phyloP scores from a whole-genome alignment of 1,284 basidiomycete species.

The Cryptococcus amylolentus region DNA sequence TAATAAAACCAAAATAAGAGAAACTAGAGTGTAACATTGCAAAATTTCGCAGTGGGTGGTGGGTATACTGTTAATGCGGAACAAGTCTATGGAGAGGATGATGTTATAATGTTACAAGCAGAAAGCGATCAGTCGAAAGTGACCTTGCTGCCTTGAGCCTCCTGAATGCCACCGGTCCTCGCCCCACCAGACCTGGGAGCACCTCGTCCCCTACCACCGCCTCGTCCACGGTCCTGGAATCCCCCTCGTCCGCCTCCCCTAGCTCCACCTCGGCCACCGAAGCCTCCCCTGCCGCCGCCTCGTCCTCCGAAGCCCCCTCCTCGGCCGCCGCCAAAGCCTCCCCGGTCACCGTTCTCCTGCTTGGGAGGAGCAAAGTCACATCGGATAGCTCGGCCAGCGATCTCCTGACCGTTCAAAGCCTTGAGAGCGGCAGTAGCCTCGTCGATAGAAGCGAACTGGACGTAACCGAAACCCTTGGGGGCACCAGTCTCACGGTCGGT shows the following conservation, averaged over 20 bases:
- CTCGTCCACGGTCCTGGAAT: slow-evolving; percentile 44
- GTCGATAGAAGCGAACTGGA: slow-evolving; percentile 82
- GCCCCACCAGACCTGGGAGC: slow-evolving; percentile 49
- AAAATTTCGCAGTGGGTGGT: not conserved
- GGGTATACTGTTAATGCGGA: slow-evolving; percentile 2
- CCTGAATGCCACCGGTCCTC: slow-evolving; percentile 69
- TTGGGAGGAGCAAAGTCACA: slow-evolving; percentile 89
- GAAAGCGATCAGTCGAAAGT: slow-evolving; percentile 59
- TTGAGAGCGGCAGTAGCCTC: slow-evolving; percentile 78
- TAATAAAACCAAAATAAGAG: not conserved
- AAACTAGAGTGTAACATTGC: not conserved
- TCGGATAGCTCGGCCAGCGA: slow-evolving; percentile 77
- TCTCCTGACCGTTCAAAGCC: slow-evolving; percentile 65
- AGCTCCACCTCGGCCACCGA: slow-evolving; percentile 32
- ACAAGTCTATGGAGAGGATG: not conserved
- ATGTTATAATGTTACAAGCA: not conserved
- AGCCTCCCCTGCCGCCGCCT: slow-evolving; percentile 47
- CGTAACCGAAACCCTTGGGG: slow-evolving; percentile 95
- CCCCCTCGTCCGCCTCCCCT: slow-evolving; percentile 34
- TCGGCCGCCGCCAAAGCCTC: slow-evolving; percentile 52
- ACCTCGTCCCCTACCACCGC: slow-evolving; percentile 41
- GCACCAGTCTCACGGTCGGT: slow-evolving; percentile 88
- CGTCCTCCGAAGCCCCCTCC: slow-evolving; percentile 44
- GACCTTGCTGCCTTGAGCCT: slow-evolving; percentile 74
- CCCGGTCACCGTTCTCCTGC: slow-evolving; percentile 57